A percentile compares a stretch with the other conserved stretches of the same genome.
Evolutionary conservation across 2,329 filamentous ascomycete genomes (phyloP).

Genomic region (Neofusicoccum ribis): DNA sequence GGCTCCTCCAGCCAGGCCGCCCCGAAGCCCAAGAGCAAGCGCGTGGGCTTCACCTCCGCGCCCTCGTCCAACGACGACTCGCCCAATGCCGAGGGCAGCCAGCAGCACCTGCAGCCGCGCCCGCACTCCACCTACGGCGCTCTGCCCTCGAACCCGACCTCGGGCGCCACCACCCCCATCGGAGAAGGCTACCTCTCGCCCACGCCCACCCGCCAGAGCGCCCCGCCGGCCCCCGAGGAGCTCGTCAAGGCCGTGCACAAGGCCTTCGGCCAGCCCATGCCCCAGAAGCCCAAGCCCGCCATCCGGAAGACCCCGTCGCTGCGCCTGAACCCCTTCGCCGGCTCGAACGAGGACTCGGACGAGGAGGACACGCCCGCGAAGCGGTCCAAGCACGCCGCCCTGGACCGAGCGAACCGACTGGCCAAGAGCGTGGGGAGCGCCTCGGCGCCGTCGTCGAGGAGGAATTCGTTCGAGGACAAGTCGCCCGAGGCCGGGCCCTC

Average conservation of each 20-base stretch:
- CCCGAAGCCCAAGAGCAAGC: constrained; percentile 11
- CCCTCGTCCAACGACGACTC: constrained; percentile 10
- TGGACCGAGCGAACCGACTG: constrained; percentile 35
- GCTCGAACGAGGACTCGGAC: constrained; percentile 30
- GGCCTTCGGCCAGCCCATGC: constrained; percentile 34
- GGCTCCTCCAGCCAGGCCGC: neutral
- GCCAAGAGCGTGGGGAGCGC: constrained; percentile 37
- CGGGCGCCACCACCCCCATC: constrained; percentile 12
- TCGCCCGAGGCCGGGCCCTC: neutral
- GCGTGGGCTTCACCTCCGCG: constrained; percentile 18
- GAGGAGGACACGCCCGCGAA: constrained; percentile 36
- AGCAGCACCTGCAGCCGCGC: neutral
- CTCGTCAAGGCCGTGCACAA: constrained; percentile 37
- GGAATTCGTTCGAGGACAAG: constrained; percentile 32
- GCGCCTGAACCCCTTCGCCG: constrained; percentile 35
- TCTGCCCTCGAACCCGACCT: constrained; percentile 13
- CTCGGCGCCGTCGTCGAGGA: constrained; percentile 33
- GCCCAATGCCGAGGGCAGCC: neutral
- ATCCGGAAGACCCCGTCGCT: constrained; percentile 34
- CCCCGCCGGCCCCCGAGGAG: constrained; percentile 26
- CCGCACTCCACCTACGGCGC: constrained; percentile 1
- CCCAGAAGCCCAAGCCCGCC: constrained; percentile 39
- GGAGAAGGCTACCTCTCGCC: constrained; percentile 14
- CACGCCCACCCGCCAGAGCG: constrained; percentile 7
- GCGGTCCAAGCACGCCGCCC: constrained; percentile 36